Evolutionary conservation across 495 filamentous ascomycete genomes (phyloP).

Genomic region (Cudoniella acicularis): DNA sequence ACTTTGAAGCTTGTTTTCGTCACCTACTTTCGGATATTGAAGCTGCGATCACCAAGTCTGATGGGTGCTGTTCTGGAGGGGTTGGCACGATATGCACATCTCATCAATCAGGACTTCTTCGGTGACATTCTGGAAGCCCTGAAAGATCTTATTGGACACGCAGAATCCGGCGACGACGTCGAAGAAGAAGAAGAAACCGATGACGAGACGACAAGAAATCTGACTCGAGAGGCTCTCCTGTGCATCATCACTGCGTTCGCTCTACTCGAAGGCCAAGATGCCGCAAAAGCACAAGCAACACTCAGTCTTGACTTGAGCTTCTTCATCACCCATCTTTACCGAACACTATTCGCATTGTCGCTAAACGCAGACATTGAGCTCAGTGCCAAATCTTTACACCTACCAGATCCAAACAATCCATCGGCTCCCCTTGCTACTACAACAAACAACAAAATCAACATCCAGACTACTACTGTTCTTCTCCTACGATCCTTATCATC

Average conservation of each 20-base stretch:
- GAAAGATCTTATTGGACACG: conserved; percentile 79
- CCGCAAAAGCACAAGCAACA: conserved; percentile 53
- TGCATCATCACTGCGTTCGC: conserved; percentile 95
- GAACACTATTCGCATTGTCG: conserved; percentile 68
- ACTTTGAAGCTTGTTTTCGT: conserved; percentile 94
- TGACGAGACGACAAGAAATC: conserved; percentile 52
- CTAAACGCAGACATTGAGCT: conserved; percentile 84
- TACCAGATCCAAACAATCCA: conserved; percentile 63
- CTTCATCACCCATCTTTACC: conserved; percentile 92
- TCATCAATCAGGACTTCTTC: conserved; percentile 98
- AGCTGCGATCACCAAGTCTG: conserved; percentile 68
- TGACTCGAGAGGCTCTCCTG: conserved; percentile 81
- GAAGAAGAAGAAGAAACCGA: conserved; percentile 41
- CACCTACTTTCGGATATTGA: conserved; percentile 90
- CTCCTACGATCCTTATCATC: conserved; percentile 80
- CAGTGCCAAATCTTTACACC: conserved; percentile 72
- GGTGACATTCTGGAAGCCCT: conserved; percentile 91
- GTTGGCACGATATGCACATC: conserved; percentile 80
- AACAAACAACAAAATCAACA: conserved; percentile 70
- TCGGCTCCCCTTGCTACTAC: conserved; percentile 23
- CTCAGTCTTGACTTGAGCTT: conserved; percentile 88
- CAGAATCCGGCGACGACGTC: conserved; percentile 47
- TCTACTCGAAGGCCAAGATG: conserved; percentile 85
- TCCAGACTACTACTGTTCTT: conserved; percentile 87
- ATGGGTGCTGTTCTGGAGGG: conserved; percentile 96